Evolutionary conservation across 129 eudicot genomes (phyloP).

Genomic region (Arctium lappa): DNA sequence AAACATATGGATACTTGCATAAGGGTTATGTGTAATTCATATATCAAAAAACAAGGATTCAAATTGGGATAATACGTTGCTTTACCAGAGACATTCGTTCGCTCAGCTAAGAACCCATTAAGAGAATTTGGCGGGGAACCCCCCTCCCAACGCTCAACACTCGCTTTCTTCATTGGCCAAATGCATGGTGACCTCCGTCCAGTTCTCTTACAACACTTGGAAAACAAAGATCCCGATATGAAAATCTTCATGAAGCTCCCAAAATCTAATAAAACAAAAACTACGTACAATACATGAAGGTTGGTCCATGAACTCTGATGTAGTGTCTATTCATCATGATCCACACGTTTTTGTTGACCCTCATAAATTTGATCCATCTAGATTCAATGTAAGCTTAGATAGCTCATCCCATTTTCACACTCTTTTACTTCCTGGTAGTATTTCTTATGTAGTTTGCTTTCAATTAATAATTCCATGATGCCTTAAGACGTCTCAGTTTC

Average conservation of each 20-base stretch:
- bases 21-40: slow-evolving; percentile 80
- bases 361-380: background rate
- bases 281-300: slow-evolving; percentile 54
- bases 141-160: slow-evolving; percentile 50
- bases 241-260: slow-evolving; percentile 48
- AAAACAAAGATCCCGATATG: slow-evolving; percentile 77
- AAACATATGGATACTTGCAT: slow-evolving; percentile 52
- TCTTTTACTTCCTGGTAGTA: too few relatives aligned
- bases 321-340: slow-evolving; percentile 23
- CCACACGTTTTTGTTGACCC: too few relatives aligned
- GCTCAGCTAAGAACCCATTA: slow-evolving; percentile 40
- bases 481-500: too few relatives aligned
- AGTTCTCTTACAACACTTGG: slow-evolving; percentile 51
- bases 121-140: slow-evolving; percentile 59
- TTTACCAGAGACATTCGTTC: slow-evolving; percentile 73
- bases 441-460: too few relatives aligned
- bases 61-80: slow-evolving; percentile 76
- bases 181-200: slow-evolving; percentile 81
- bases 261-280: slow-evolving; percentile 33
- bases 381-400: background rate
- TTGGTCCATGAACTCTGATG: too few relatives aligned
- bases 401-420: too few relatives aligned
- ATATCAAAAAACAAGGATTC: slow-evolving; percentile 73
- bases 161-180: slow-evolving; percentile 79
- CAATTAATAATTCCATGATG: too few relatives aligned